Conservation (phyloP, 2,329 filamentous ascomycete species). For the Lanzia echinophila region DNA sequence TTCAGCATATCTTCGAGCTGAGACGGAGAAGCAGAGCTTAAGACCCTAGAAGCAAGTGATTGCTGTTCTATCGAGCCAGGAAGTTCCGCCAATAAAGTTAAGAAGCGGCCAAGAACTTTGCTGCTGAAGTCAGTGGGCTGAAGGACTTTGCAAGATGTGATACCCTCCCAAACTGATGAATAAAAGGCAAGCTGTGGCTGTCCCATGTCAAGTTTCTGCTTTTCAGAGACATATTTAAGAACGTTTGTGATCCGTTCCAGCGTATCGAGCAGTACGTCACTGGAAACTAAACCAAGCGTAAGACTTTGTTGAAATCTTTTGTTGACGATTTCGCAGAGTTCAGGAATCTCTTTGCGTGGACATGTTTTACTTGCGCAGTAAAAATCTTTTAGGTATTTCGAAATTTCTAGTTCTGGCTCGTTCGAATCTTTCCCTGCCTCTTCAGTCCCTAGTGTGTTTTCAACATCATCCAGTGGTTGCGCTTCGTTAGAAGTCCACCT, state of each 20-base stretch:
- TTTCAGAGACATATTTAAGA: conserved; percentile 6
- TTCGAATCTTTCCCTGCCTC: neutral
- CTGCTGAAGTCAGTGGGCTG: conserved; percentile 14
- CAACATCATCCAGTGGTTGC: neutral
- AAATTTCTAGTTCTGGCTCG: neutral
- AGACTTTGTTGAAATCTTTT: conserved; percentile 20
- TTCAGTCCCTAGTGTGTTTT: neutral
- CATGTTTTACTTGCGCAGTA: conserved; percentile 6
- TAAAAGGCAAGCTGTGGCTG: conserved; percentile 18
- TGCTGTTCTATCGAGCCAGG: conserved; percentile 13
- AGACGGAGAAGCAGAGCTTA: conserved; percentile 14
- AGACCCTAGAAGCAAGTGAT: conserved; percentile 15
- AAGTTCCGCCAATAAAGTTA: conserved; percentile 16
- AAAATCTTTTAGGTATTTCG: conserved; percentile 15
- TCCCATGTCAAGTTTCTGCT: neutral
- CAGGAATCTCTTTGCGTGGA: neutral
- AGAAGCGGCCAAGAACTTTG: conserved; percentile 11
- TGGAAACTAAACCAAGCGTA: conserved; percentile 17
- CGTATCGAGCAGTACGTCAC: conserved; percentile 9
- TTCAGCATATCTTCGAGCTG: conserved; percentile 16
- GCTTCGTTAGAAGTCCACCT: conserved; percentile 12
- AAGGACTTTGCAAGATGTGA: conserved; percentile 21
- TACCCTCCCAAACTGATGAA: conserved; percentile 23
- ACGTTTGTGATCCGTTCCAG: conserved; percentile 11
- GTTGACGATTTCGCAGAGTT: conserved; percentile 18